Evolutionary conservation across 2,329 filamentous ascomycete species (phyloP), one percentile per base, ranked within the genome.

Genomic region (Penicillium glabrum): DNA sequence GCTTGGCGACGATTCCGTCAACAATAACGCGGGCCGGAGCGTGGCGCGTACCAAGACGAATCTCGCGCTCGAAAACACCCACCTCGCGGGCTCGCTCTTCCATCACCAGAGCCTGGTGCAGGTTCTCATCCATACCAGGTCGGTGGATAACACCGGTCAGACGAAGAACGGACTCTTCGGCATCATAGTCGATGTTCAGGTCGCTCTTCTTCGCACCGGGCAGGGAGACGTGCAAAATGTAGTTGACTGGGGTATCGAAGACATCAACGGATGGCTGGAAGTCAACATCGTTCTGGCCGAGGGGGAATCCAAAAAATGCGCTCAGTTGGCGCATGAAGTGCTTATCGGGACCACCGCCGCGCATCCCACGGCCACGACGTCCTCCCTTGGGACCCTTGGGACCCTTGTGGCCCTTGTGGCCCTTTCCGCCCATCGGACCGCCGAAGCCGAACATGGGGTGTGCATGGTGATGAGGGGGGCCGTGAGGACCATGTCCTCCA

Each of bases 131-230:
- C 35, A 85, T 84, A 8, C 86, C 88, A 3, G 87, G 88, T 1
- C 90, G 83, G 71, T 91, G 83, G 9, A 92, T 82, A 0, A 93
- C 86, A 51, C 91, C 91, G 1, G 87, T 82, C 53, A 96, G 77
- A 64, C 81, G 84, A 43, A 96, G 78, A 54, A 83, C 78, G 46
- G 80, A 82, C 67, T 84, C 85, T 57, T 90, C 87, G 0, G 84
- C 80, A 63, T 93, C 86, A 84, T 89, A 96, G 72, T 87, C 87
- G 46, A 95, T 84, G 56, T 83, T 88, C 6, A 95, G 79, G 67
- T 95, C 89, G 66, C 90, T 83, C 75, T 92, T 93, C 76, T 87
- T 87, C 1, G 88, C 90, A 26, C 91, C 91, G 0, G 91, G 89
- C 0, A 96, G 81, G 1, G 89, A 87, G 47, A 86, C 69, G 72